A percentile compares a stretch with the other conserved stretches of the same genome.
These are phyloP conservation scores for Erysiphe pulchra DNA, from an alignment of 2,329 filamentous ascomycete genomes.

Conservation along the genomic window DNA sequence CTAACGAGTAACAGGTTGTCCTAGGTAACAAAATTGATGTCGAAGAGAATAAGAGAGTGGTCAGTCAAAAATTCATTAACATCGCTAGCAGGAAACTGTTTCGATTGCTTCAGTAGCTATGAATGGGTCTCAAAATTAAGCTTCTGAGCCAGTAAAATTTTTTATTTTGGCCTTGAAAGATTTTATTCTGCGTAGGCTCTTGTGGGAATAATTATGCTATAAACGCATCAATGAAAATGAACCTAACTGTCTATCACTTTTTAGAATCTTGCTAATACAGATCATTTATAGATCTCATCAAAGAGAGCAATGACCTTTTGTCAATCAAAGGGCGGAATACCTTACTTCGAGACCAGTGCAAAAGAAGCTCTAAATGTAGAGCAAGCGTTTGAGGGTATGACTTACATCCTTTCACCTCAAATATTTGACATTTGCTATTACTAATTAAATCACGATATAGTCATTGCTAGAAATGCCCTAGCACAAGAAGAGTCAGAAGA, in stretches of 20 bases:
- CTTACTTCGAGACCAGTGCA: conserved; percentile 96
- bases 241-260: too few relatives aligned
- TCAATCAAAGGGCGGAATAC: conserved; percentile 88
- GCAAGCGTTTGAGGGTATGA: conserved; percentile 42
- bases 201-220: too few relatives aligned
- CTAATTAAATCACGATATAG: conserved; percentile 21
- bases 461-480: conserved; percentile 85
- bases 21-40: conserved; percentile 98
- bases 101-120: too few relatives aligned
- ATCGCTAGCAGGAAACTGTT: too few relatives aligned
- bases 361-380: conserved; percentile 98
- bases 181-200: too few relatives aligned
- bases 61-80: conserved; percentile 16
- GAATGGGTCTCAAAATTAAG: too few relatives aligned
- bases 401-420: neutral
- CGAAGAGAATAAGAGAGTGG: conserved; percentile 88
- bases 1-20: conserved; percentile 36
- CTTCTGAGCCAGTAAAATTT: too few relatives aligned
- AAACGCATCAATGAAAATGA: too few relatives aligned
- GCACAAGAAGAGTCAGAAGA: conserved; percentile 95
- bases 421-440: neutral
- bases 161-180: too few relatives aligned
- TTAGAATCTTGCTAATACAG: conserved; percentile 6
- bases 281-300: conserved; percentile 43
- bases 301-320: conserved; percentile 96